Conservation (phyloP, 2,329 filamentous ascomycete genomes). For the Cladosporium sp. region DNA sequence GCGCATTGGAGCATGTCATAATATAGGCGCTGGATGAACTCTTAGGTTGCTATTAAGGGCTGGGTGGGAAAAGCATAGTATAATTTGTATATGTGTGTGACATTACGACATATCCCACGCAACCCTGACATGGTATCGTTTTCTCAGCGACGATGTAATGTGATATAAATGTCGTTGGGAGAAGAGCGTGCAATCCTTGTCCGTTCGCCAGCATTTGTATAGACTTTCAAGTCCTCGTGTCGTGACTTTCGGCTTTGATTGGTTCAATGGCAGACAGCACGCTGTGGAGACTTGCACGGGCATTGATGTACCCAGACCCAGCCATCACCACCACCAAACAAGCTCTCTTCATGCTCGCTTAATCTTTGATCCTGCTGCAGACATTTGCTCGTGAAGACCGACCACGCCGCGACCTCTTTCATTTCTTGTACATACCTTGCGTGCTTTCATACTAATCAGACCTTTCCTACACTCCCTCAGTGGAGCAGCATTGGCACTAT, state of each 20-base stretch:
- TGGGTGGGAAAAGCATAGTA: background rate
- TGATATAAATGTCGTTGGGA: background rate
- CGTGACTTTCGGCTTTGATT: background rate
- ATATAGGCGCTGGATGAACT: background rate
- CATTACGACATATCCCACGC: background rate
- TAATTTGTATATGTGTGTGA: background rate
- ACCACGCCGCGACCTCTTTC: background rate
- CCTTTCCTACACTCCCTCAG: background rate
- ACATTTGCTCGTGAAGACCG: background rate
- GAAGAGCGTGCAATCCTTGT: background rate
- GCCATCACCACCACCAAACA: constrained; percentile 14
- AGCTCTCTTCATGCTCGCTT: constrained; percentile 20
- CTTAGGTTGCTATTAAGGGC: background rate
- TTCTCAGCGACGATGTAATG: background rate
- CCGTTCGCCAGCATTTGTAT: background rate
- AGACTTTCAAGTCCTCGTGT: background rate
- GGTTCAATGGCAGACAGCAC: background rate
- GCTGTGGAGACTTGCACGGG: background rate
- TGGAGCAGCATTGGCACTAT: constrained; percentile 19
- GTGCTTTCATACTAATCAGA: background rate
- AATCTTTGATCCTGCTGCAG: constrained; percentile 4
- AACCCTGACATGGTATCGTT: background rate
- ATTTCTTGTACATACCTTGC: constrained; percentile 1
- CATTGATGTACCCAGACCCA: constrained; percentile 14
- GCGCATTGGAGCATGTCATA: background rate